These are phyloP conservation scores for Beauveria pseudobassiana DNA, from an alignment of 2,329 filamentous ascomycete species.

Conservation along the genomic window DNA sequence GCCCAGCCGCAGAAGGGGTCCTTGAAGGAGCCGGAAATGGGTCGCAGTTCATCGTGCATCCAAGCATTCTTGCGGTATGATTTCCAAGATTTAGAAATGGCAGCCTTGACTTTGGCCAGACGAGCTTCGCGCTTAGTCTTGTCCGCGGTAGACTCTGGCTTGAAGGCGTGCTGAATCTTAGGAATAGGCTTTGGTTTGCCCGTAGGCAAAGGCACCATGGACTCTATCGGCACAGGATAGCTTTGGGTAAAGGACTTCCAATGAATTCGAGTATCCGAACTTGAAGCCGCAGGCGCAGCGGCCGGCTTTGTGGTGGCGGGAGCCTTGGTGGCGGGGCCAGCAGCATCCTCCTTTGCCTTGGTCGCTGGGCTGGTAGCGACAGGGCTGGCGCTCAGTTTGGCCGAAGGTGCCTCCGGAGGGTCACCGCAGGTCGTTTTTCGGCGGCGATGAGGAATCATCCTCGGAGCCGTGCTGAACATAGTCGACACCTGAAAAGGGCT, in stretches of 20 bases:
- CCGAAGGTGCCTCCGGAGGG: background rate
- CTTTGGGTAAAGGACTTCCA: conserved; percentile 70
- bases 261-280: conserved; percentile 32
- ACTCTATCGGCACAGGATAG: conserved; percentile 65
- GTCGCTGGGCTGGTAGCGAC: background rate
- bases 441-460: background rate
- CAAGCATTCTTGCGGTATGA: conserved; percentile 77
- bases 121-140: conserved; percentile 58
- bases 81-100: conserved; percentile 72
- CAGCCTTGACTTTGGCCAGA: conserved; percentile 59
- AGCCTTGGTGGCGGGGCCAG: background rate
- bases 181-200: conserved; percentile 64
- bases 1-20: conserved; percentile 92
- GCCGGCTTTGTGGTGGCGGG: background rate
- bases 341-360: background rate
- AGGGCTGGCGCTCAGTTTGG: background rate
- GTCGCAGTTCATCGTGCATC: conserved; percentile 78
- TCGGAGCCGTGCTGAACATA: background rate
- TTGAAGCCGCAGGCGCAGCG: background rate
- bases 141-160: conserved; percentile 51
- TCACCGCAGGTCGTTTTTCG: background rate
- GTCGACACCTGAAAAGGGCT: background rate
- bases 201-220: conserved; percentile 68
- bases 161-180: conserved; percentile 67
- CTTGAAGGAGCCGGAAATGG: conserved; percentile 57